A percentile compares a stretch with the other conserved stretches of the same genome.
These are phyloP conservation scores for Leccinum subtestaceum DNA, from an alignment of 768 basidiomycete species.

Conservation along the genomic window DNA sequence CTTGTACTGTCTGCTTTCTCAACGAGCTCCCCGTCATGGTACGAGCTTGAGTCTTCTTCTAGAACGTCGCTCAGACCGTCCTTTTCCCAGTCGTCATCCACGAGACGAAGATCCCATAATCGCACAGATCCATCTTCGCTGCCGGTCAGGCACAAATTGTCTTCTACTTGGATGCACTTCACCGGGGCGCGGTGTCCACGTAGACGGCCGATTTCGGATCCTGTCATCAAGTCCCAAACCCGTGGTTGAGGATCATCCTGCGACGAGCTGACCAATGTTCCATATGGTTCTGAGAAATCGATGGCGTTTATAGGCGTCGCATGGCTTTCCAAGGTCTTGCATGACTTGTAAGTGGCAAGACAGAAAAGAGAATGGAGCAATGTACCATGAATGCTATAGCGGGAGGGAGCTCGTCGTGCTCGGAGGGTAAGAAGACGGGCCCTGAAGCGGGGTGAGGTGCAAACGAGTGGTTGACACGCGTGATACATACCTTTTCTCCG, in stretches of 20 bases:
- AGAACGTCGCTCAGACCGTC: constrained; percentile 60
- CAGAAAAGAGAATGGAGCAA: constrained; percentile 1
- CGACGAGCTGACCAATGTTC: constrained; percentile 84
- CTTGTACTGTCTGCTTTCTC: constrained; percentile 42
- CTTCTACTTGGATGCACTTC: constrained; percentile 92
- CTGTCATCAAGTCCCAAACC: constrained; percentile 93
- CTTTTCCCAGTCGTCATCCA: constrained; percentile 65
- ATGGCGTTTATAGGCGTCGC: constrained; percentile 79
- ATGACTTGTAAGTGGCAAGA: constrained; percentile 11
- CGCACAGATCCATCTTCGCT: constrained; percentile 82
- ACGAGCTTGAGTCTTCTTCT: constrained; percentile 53
- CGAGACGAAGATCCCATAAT: constrained; percentile 86
- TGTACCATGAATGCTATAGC: constrained; percentile 96
- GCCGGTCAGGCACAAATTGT: constrained; percentile 86
- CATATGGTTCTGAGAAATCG: constrained; percentile 97
- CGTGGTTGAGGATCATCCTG: constrained; percentile 83
- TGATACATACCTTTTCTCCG: constrained; percentile 30
- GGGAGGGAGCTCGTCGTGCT: constrained; percentile 92
- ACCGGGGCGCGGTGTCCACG: constrained; percentile 79
- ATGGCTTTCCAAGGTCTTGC: constrained; percentile 79
- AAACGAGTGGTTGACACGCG: background rate
- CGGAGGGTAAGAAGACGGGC: constrained; percentile 93
- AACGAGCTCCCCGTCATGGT: constrained; percentile 35
- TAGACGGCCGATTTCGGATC: constrained; percentile 81
- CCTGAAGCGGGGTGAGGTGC: constrained; percentile 42